phyloP scores from a whole-genome alignment of 768 basidiomycete genomes.

The Hygrophorus russula region DNA sequence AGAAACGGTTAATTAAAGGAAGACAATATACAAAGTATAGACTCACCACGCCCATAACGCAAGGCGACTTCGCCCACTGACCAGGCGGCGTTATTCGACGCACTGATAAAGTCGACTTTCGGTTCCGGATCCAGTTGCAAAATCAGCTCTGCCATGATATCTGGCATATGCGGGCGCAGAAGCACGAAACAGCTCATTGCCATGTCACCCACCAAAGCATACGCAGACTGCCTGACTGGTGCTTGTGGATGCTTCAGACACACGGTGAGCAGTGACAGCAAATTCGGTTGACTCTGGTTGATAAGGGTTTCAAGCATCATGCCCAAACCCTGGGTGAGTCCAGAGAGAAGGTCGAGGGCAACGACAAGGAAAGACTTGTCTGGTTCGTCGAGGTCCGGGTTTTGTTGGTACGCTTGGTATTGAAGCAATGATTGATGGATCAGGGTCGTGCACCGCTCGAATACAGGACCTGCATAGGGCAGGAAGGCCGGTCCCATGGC shows the following conservation, averaged over 20 bases:
- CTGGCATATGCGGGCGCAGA: slow-evolving; percentile 75
- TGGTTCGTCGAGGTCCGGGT: slow-evolving; percentile 87
- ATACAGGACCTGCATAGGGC: slow-evolving; percentile 84
- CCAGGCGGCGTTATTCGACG: slow-evolving; percentile 99
- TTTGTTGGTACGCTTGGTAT: slow-evolving; percentile 82
- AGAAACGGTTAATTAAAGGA: not conserved
- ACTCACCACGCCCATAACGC: slow-evolving; percentile 72
- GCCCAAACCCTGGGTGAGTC: slow-evolving; percentile 89
- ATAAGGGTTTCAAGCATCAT: slow-evolving; percentile 68
- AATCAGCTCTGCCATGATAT: slow-evolving; percentile 85
- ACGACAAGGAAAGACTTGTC: slow-evolving; percentile 97
- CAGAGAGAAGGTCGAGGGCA: slow-evolving; percentile 92
- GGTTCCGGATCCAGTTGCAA: slow-evolving; percentile 89
- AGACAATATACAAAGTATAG: not conserved
- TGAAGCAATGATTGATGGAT: slow-evolving; percentile 74
- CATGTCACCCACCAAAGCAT: slow-evolving; percentile 96
- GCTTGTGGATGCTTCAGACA: slow-evolving; percentile 96
- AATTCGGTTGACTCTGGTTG: slow-evolving; percentile 55
- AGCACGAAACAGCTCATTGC: slow-evolving; percentile 92
- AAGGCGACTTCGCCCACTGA: slow-evolving; percentile 98
- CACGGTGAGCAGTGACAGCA: slow-evolving; percentile 71
- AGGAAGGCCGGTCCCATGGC: slow-evolving; percentile 86
- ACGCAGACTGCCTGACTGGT: slow-evolving; percentile 90
- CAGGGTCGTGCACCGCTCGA: slow-evolving; percentile 81
- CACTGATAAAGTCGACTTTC: slow-evolving; percentile 87